Evolutionary conservation across 176 grass and related monocot species (phyloP), one percentile per base, ranked within the genome.

Genomic region (Echinochloa phyllopogon): DNA sequence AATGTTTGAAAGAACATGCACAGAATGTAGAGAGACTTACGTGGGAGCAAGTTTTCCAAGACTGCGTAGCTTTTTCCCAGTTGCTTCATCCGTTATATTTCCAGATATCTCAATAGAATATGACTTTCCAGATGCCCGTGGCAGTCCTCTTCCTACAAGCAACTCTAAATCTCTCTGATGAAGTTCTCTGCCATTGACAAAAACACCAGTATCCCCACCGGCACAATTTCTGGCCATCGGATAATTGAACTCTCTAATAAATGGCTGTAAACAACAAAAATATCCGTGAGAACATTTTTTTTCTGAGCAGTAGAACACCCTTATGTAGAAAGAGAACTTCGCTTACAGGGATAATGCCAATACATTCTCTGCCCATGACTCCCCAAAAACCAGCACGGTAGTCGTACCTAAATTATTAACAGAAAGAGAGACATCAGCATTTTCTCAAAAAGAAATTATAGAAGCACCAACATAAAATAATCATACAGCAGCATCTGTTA

Each of bases 281-380:
- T 74, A 11, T 25, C 51, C 52, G 84, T 70, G 60, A 87, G 83
- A 60, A 79, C 33, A 41, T 36, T 62, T 76, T 44, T 74, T 83
- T 55, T 61, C 44, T 75, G 13, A 76, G 38, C 15, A 57, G 2
- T 63, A 67, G 21, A 75, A 7, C 37, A 65, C 0, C 51, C 8
- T 52, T 45, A 71, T 43, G 61, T 78, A 67, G 13, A 89, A 88
- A 76, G 8, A 69, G 8, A 69, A 56, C 10, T 72, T 21, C 58
- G 65, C 96, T 92, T 98, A 98, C 96, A 87, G 91, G 93, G 65
- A 98, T 89, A 88, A 98, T 95, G 83, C 96, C 96, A 61, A 98
- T 89, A 69, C 96, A 98, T 86, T 93, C 89, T 72, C 81, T 86
- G n/a, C 93, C 91, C 93, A 96, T 94, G 80, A 94, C 84, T 74